A percentile compares a stretch with the other conserved stretches of the same genome.
Evolutionary conservation across 1,284 basidiomycete species (phyloP).

Genomic region (Coriolopsis trogii): DNA sequence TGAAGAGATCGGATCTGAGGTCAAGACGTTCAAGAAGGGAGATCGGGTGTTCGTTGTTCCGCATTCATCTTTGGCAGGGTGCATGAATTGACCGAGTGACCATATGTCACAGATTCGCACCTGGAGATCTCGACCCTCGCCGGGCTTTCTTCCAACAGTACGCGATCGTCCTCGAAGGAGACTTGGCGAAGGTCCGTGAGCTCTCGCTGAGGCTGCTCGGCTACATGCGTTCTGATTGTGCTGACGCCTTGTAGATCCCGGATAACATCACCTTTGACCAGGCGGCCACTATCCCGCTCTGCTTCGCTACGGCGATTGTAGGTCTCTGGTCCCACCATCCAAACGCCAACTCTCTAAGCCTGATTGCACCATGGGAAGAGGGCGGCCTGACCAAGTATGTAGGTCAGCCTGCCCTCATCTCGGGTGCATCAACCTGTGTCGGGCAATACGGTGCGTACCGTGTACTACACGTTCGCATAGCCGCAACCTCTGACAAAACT

Average conservation of each 20-base stretch:
- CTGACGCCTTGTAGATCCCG: not conserved
- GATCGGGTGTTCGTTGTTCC: constrained; percentile 35
- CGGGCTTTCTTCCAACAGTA: constrained; percentile 23
- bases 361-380: not conserved
- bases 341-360: not conserved
- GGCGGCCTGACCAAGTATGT: not conserved
- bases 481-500: not conserved
- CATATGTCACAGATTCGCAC: not conserved
- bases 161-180: constrained; percentile 25
- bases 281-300: not conserved
- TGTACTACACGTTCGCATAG: no score
- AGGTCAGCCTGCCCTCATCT: not conserved
- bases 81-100: not conserved
- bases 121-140: not conserved
- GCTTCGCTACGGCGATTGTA: not conserved
- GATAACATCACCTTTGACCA: not conserved
- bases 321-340: not conserved
- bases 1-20: constrained; percentile 54
- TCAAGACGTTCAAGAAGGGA: constrained; percentile 52
- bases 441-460: not conserved
- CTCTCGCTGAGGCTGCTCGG: no score
- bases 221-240: not conserved
- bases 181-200: constrained; percentile 28
- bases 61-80: not conserved
- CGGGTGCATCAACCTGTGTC: not conserved